Evolutionary conservation across 192 early-diverging fungal genomes (phyloP).

Genomic region (Coemansia sp.): DNA sequence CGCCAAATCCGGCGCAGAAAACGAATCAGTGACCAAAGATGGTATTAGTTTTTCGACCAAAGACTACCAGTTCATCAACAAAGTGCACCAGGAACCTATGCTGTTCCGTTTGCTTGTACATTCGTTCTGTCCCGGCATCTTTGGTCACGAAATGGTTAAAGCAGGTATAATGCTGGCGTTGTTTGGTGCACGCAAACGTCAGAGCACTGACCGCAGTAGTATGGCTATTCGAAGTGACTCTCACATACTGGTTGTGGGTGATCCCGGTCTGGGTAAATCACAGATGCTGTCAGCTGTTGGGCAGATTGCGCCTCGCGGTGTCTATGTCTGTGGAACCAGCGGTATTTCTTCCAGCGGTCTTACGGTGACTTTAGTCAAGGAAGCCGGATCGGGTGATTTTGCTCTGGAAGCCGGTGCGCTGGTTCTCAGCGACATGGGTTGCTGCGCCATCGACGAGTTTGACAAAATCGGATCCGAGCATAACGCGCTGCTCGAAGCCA

Average conservation of each 20-base stretch:
- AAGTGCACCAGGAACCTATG: conserved; percentile 59
- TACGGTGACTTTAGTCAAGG: conserved; percentile 72
- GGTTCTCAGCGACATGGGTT: conserved; percentile 87
- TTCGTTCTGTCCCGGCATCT: conserved; percentile 78
- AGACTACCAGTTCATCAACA: conserved; percentile 71
- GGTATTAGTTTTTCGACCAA: conserved; percentile 67
- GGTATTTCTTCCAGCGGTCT: conserved; percentile 66
- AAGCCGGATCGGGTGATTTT: conserved; percentile 70
- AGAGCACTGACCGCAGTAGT: conserved; percentile 23
- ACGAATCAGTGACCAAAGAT: conserved; percentile 60
- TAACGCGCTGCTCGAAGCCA: conserved; percentile 78
- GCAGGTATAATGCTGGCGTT: conserved; percentile 76
- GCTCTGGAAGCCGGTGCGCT: conserved; percentile 79
- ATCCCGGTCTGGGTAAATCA: conserved; percentile 85
- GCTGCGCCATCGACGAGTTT: conserved; percentile 90
- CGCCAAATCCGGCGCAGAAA: conserved; percentile 18
- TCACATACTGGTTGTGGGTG: conserved; percentile 76
- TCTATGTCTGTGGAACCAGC: conserved; percentile 76
- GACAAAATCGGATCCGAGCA: conserved; percentile 85
- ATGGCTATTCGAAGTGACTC: conserved; percentile 67
- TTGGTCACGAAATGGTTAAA: conserved; percentile 84
- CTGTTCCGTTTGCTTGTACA: conserved; percentile 75
- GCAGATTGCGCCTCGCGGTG: conserved; percentile 76
- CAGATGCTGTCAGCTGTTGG: conserved; percentile 84
- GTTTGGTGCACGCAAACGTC: conserved; percentile 64